Conservation (phyloP, 2,329 filamentous ascomycete species). For the Celoporthe dispersa region DNA sequence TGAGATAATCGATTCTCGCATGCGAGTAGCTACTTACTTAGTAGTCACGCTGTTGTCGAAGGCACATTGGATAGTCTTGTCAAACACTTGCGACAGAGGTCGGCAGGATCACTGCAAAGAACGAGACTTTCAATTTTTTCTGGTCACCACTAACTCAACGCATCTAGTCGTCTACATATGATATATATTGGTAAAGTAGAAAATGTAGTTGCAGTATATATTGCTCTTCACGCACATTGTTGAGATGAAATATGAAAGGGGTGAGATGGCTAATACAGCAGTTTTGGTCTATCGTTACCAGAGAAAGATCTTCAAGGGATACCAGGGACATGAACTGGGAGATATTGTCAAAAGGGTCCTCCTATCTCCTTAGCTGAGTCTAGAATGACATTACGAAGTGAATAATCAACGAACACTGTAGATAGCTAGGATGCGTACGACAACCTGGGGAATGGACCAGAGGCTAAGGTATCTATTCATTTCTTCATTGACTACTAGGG, state of each 20-base stretch:
- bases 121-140: constrained; percentile 45
- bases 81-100: constrained; percentile 56
- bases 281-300: not conserved
- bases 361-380: too few relatives aligned
- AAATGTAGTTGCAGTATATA: constrained; percentile 56
- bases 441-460: too few relatives aligned
- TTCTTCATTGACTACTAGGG: too few relatives aligned
- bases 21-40: constrained; percentile 68
- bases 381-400: too few relatives aligned
- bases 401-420: too few relatives aligned
- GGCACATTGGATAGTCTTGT: constrained; percentile 61
- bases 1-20: constrained; percentile 46
- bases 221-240: constrained; percentile 50
- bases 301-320: not conserved
- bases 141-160: constrained; percentile 59
- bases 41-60: constrained; percentile 53
- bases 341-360: too few relatives aligned
- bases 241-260: constrained; percentile 36
- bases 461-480: too few relatives aligned
- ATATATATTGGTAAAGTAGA: constrained; percentile 43
- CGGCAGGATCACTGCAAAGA: constrained; percentile 62
- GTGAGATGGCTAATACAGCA: not conserved
- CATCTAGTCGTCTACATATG: constrained; percentile 46
- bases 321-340: too few relatives aligned
- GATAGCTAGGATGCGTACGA: too few relatives aligned